Percentiles rank a stretch among this genome's conserved stretches.
phyloP scores from a whole-genome alignment of 2,329 filamentous ascomycete species.

The Ascochyta lentis region DNA sequence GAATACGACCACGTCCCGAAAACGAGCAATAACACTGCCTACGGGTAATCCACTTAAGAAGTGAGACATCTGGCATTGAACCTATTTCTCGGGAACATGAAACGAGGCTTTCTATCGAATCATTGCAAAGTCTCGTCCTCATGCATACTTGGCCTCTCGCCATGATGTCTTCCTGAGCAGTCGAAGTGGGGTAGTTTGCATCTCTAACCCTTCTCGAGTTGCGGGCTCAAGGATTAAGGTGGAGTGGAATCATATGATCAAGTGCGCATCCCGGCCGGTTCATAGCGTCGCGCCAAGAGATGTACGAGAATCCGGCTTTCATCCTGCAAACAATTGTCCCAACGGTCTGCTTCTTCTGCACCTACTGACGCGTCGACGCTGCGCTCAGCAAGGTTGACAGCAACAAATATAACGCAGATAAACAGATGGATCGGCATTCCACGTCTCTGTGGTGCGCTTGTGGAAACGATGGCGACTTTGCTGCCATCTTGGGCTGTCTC shows the following conservation, averaged over 20 bases:
- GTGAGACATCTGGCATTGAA: conserved; percentile 13
- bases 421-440: background rate
- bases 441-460: background rate
- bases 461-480: background rate
- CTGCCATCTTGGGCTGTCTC: background rate
- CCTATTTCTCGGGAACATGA: conserved; percentile 34
- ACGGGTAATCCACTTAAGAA: conserved; percentile 15
- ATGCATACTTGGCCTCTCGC: conserved; percentile 3
- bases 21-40: conserved; percentile 4
- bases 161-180: conserved; percentile 5
- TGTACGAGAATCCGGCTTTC: conserved; percentile 23
- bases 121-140: conserved; percentile 4
- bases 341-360: conserved; percentile 23
- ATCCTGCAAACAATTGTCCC: conserved; percentile 28
- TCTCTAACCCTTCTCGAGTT: conserved; percentile 27
- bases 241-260: conserved; percentile 46
- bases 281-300: conserved; percentile 33
- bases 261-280: conserved; percentile 27
- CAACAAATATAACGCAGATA: conserved; percentile 2
- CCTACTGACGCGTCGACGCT: conserved; percentile 10
- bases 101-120: conserved; percentile 26
- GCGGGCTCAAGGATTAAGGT: conserved; percentile 30
- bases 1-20: conserved; percentile 21
- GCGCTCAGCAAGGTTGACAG: background rate
- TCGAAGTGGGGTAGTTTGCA: conserved; percentile 19